These are phyloP conservation scores for Penicillium sp. DNA, from an alignment of 2,329 filamentous ascomycete species.

Conservation along the genomic window DNA sequence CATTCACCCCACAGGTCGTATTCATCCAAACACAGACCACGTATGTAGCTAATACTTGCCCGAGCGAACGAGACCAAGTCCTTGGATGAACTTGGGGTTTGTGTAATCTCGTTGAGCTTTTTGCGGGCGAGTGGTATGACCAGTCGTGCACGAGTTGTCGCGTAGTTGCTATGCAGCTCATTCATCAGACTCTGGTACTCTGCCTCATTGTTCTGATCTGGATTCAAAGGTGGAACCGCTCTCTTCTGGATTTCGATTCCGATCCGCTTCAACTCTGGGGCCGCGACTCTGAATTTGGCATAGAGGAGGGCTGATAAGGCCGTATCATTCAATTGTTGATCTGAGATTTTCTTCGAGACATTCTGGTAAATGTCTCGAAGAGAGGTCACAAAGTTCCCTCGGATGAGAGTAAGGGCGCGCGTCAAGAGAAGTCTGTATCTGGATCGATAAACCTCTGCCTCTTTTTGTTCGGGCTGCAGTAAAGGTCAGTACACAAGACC, in stretches of 20 bases:
- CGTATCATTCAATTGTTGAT: conserved; percentile 65
- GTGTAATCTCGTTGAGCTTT: conserved; percentile 52
- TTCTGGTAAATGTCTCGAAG: conserved; percentile 58
- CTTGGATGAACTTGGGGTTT: conserved; percentile 56
- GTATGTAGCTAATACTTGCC: conserved; percentile 60
- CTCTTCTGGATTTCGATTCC: conserved; percentile 64
- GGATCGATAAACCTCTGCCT: conserved; percentile 80
- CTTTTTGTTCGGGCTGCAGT: conserved; percentile 68
- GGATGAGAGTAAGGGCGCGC: conserved; percentile 60
- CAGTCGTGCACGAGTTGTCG: conserved; percentile 54
- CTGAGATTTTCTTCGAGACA: conserved; percentile 59
- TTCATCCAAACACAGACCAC: conserved; percentile 62
- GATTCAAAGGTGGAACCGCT: conserved; percentile 56
- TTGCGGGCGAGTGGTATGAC: conserved; percentile 59
- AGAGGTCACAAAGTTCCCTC: conserved; percentile 61
- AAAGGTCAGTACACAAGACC: conserved; percentile 7
- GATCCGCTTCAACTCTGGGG: conserved; percentile 60
- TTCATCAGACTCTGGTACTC: conserved; percentile 63
- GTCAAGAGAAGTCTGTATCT: conserved; percentile 78
- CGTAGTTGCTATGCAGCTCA: conserved; percentile 60
- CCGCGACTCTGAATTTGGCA: conserved; percentile 64
- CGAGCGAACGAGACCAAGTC: conserved; percentile 62
- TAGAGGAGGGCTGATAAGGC: conserved; percentile 67
- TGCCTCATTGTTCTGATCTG: conserved; percentile 54
- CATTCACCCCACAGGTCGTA: conserved; percentile 63